Evolutionary conservation across 106 monocot species (phyloP), one percentile per base, ranked within the genome.

Genomic region (Dendrobium catenatum): DNA sequence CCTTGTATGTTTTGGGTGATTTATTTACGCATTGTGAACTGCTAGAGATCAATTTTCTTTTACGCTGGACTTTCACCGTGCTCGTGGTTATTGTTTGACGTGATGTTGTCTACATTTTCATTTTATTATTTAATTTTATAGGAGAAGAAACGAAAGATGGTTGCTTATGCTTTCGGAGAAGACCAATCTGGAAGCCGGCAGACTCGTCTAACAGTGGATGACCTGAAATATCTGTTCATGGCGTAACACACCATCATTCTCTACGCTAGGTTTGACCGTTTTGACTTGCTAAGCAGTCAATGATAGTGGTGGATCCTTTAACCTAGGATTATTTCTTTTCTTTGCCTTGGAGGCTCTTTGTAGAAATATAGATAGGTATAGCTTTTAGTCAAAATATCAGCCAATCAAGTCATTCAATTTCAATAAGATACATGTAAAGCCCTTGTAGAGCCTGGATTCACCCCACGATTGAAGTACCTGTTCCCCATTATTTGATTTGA

Each of bases 141-240:
- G 96, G 87, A 92, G 74, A 96, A 90, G 79, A 96, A 96, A 80
- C 84, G 96, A 55, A 88, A 90, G 74, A 91, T 96, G 93, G 96
- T 96, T 80, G 87, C 96, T 33, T 91, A 92, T 80, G 96, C 96
- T 54, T 96, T 96, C 87, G 96, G 96, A 64, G 96, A 96, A 81
- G 94, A 96, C 79, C 85, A 86, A 85, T 85, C 87, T n/a, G 92
- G 96, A 41, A 74, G 83, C 51, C 88, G 87, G 55, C 90, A 90
- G 73, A 86, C 89, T 54, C 86, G 93, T n/a, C 85, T 96, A 33
- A 96, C 96, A 6, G 89, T 90, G 78, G 96, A 96, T 47, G 96
- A 96, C 80, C 76, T 96, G 85, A 86, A 84, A 66, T 96, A 96
- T 86, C 86, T 96, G 27, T 96, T 96, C 78, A 89, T 80, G 86